Conservation (phyloP, 257 asterid genomes). For the Cruciata laevipes region DNA sequence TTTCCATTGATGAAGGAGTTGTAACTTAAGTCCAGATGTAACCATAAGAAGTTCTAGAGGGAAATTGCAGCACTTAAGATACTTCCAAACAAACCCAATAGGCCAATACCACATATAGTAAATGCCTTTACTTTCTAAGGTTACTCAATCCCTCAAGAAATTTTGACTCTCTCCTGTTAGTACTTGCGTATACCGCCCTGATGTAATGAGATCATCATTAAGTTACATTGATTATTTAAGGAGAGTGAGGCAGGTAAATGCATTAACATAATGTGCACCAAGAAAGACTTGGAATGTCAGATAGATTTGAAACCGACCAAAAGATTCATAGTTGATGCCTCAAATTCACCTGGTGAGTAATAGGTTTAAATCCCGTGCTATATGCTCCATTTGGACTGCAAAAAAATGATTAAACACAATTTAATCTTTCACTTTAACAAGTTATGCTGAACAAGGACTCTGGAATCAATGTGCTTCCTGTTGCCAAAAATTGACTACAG, state of each 20-base stretch:
- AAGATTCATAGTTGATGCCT: slow-evolving; percentile 33
- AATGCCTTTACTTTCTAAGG: background rate
- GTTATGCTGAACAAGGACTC: slow-evolving; percentile 5
- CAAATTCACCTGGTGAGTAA: slow-evolving; percentile 93
- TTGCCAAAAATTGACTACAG: background rate
- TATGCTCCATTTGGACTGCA: slow-evolving; percentile 97
- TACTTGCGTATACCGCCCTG: background rate
- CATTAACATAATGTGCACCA: background rate
- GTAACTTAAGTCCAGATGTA: background rate
- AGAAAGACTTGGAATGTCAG: background rate
- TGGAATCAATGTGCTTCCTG: background rate
- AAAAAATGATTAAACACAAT: slow-evolving; percentile 16
- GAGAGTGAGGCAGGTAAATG: background rate
- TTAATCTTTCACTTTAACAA: slow-evolving; percentile 9
- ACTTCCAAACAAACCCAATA: background rate
- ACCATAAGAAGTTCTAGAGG: background rate
- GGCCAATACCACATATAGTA: background rate
- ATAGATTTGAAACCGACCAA: background rate
- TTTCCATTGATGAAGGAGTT: background rate
- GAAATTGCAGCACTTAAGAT: background rate
- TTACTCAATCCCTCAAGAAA: background rate
- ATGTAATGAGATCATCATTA: background rate
- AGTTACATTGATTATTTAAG: background rate
- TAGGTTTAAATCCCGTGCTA: slow-evolving; percentile 94
- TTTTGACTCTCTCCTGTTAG: background rate